Evolutionary conservation across 2,329 filamentous ascomycete genomes (phyloP), one percentile per base, ranked within the genome.

Genomic region (Xylaria hypoxylon): DNA sequence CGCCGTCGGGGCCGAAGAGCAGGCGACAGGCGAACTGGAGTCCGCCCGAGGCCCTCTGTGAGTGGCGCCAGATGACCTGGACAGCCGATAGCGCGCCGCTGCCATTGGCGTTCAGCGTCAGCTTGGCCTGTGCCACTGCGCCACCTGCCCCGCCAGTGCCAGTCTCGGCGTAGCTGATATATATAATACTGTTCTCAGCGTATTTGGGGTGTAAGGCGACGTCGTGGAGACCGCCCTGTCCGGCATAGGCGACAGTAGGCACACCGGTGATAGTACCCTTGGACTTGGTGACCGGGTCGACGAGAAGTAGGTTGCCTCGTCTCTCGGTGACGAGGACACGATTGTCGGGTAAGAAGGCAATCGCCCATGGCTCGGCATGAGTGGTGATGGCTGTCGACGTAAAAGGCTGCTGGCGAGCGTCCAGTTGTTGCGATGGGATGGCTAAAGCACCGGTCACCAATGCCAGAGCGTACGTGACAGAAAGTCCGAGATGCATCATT

Each of bases 1-100:
- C 52, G 58, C 63, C 58, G 52, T 65, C 63, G 15, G 63, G 28
- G 26, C 63, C 63, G 52, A 65, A 65, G 44, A 61, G 63, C 47
- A 65, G 38, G 51, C 63, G 63, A 58, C 63, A 65, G 35, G 63
- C 63, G 58, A 65, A 65, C 63, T 65, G 63, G 44, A 65, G 63
- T 40, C 63, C 63, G 57, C 63, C 58, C 19, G 28, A 28, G 44
- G 58, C 58, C 58, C 33, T 61, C 63, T 65, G 63, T 45, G 63
- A 65, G 58, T 65, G 63, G 51, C 63, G 63, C 63, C 63, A 65
- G 57, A 65, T 65, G 51, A 65, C 63, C 45, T 65, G 2, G 45
- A 58, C 5, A 45, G 52, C 63, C 28, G 63, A 65, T 48, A 65
- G 63, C 52, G 63, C 51, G 35, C 63, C 63, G 45, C 63, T 58